Evolutionary conservation across 495 filamentous ascomycete genomes (phyloP), one percentile per base, ranked within the genome.

Genomic region (Patellaria atrata): DNA sequence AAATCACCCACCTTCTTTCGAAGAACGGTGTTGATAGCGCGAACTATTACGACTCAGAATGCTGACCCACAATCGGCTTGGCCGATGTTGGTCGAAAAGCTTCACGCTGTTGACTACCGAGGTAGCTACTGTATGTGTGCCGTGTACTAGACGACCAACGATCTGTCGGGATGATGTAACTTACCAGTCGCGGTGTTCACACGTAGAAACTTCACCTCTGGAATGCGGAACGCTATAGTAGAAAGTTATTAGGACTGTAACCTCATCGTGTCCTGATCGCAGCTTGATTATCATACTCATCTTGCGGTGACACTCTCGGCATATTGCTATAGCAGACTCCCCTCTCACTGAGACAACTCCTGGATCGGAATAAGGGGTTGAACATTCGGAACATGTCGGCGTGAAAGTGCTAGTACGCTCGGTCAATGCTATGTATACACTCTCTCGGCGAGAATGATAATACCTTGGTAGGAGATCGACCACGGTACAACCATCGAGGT

Each of bases 351-450:
- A 67, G 21, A 65, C 60, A 22, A 93, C 60, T 3, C 80, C 80
- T 1, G 72, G 70, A 3, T 54, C 49, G 14, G 73, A 65, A 37
- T 74, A 68, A 0, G 71, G 43, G 2, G 75, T 78, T 4, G 85
- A 92, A 57, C 85, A 94, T 50, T 70, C 64, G 0, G 70, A 63
- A 56, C 85, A 94, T 4, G 82, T 85, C 8, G 85, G 83, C 24
- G 82, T 61, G 58, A 92, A 91, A 26, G 70, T 72, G 55, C 80
- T 86, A 27, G 12, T 14, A 23, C 31, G 18, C 24, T 29, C 15
- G 16, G 12, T n/a, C 19, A 19, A 8, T 14, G 16, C 8, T 27
- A 14, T 18, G 9, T 13, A 19, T 24, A 27, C 19, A 20, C 22
- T 11, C 4, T 21, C 10, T 9, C 28, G 12, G 20, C 7, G 3